phyloP scores from a whole-genome alignment of 2,329 filamentous ascomycete species.

The Atkinsonella texensis region DNA sequence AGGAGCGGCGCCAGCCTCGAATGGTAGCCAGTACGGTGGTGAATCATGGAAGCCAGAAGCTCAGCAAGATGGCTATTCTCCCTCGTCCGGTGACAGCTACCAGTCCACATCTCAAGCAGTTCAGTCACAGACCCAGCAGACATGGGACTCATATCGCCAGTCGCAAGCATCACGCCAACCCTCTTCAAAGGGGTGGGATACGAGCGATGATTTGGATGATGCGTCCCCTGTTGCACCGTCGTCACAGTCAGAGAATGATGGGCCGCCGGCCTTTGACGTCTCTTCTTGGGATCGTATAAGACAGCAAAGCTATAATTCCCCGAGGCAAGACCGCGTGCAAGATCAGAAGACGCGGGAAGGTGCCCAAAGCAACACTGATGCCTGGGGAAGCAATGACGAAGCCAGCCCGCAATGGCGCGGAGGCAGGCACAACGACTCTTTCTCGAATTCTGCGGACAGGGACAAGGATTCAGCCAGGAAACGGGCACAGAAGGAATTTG shows the following conservation, averaged over 20 bases:
- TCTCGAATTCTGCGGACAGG: conserved; percentile 21
- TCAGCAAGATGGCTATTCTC: conserved; percentile 8
- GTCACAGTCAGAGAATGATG: conserved; percentile 12
- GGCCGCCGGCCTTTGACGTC: conserved; percentile 11
- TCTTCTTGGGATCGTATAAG: conserved; percentile 36
- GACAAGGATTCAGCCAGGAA: conserved; percentile 27
- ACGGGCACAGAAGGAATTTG: conserved; percentile 39
- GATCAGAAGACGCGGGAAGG: conserved; percentile 10
- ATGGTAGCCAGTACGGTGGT: conserved; percentile 8
- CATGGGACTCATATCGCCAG: conserved; percentile 9
- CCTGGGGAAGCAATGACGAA: conserved; percentile 15
- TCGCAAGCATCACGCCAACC: conserved; percentile 7
- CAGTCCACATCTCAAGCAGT: conserved; percentile 1
- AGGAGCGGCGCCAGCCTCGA: conserved; percentile 7
- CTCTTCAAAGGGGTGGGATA: conserved; percentile 13
- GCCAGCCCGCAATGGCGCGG: conserved; percentile 10
- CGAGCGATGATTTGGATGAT: conserved; percentile 24
- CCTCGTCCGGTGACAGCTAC: conserved; percentile 4
- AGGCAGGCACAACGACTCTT: conserved; percentile 20
- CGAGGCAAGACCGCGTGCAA: conserved; percentile 11
- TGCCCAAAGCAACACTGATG: conserved; percentile 6
- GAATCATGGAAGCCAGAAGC: conserved; percentile 10
- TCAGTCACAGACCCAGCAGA: conserved; percentile 5
- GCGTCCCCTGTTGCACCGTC: conserved; percentile 30
- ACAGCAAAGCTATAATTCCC: conserved; percentile 22